These are phyloP conservation scores for Ploettnerulaceae sp. DNA, from an alignment of 2,329 filamentous ascomycete species.

Conservation along the genomic window DNA sequence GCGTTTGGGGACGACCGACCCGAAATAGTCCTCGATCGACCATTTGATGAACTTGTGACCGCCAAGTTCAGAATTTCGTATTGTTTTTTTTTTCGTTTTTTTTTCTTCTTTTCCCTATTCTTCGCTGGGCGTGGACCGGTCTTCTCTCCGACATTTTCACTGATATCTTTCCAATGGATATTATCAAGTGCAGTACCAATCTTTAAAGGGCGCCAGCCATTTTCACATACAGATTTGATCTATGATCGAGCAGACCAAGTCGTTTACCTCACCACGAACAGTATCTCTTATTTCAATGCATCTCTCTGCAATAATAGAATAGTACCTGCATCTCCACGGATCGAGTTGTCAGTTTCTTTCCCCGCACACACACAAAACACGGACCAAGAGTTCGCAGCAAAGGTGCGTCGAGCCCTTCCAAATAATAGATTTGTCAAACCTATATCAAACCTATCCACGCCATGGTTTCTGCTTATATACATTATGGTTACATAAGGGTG, in stretches of 20 bases:
- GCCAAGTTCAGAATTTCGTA: not conserved
- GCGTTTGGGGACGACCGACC: too few species aligned
- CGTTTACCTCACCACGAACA: too few species aligned
- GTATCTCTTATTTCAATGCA: too few species aligned
- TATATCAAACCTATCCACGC: constrained; percentile 16
- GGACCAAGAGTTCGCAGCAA: constrained; percentile 21
- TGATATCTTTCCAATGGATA: not conserved
- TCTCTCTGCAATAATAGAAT: too few species aligned
- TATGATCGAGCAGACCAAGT: not conserved
- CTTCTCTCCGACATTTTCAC: not conserved
- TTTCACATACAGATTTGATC: not conserved
- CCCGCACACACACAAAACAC: too few species aligned
- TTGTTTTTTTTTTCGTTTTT: too few species aligned
- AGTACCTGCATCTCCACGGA: not conserved
- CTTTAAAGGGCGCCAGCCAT: too few species aligned
- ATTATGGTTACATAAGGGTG: too few species aligned
- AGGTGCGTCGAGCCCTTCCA: not conserved
- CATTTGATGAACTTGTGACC: too few species aligned
- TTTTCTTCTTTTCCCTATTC: not conserved
- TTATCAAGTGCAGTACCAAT: constrained; percentile 6
- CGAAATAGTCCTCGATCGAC: too few species aligned
- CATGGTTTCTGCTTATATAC: too few species aligned
- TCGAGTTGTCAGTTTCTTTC: too few species aligned
- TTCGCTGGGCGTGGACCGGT: not conserved
- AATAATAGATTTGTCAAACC: constrained; percentile 19